A percentile compares a stretch with the other conserved stretches of the same genome.
Conservation (phyloP, 345 rosid genomes). For the Salix exigua region DNA sequence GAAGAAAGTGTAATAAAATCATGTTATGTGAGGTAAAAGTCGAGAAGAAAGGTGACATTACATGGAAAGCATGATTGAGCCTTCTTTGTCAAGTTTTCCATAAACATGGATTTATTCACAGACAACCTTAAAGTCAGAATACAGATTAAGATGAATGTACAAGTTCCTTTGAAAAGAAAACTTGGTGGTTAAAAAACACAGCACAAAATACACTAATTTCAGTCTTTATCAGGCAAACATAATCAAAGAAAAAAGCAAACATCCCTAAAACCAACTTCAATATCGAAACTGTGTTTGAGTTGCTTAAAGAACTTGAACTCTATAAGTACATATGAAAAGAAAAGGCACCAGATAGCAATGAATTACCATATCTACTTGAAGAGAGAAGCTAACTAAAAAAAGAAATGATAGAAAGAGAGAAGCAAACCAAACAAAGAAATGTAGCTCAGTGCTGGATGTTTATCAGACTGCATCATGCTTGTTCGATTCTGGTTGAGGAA, state of each 20-base stretch:
- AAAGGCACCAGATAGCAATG: background rate
- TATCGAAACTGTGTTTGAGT: background rate
- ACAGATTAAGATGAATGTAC: background rate
- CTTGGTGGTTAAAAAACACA: background rate
- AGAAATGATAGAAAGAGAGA: background rate
- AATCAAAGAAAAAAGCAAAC: background rate
- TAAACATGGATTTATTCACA: background rate
- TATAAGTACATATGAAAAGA: background rate
- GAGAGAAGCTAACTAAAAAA: background rate
- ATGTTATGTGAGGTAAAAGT: background rate
- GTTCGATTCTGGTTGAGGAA: conserved; percentile 16
- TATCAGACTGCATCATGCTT: background rate
- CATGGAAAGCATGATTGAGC: background rate
- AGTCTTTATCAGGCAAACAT: background rate
- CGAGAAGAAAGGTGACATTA: background rate
- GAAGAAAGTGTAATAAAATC: background rate
- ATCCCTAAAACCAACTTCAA: background rate
- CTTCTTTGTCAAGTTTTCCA: no score
- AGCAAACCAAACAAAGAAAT: background rate
- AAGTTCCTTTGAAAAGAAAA: background rate
- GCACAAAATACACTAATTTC: background rate
- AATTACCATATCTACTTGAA: background rate
- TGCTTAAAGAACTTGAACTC: background rate
- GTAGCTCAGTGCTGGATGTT: background rate
- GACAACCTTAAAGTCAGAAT: background rate